Evolutionary conservation across 2,329 filamentous ascomycete genomes (phyloP).

Genomic region (Ophiocordyceps unilateralis): DNA sequence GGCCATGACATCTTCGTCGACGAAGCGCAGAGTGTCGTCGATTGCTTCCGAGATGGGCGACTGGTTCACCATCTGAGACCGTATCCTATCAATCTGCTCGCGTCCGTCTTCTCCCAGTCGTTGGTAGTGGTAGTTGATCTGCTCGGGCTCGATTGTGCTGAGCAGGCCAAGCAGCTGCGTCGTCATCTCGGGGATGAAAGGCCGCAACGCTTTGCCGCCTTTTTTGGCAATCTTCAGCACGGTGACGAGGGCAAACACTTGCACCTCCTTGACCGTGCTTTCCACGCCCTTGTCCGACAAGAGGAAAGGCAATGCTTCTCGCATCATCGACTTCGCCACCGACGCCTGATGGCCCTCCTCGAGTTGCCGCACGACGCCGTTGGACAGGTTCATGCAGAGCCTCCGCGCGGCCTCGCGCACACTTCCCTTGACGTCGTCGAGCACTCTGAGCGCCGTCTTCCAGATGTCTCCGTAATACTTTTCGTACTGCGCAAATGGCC

Average conservation of each 20-base stretch:
- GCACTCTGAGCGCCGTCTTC: conserved; percentile 69
- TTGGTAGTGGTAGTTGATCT: conserved; percentile 83
- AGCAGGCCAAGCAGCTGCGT: conserved; percentile 66
- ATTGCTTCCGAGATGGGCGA: conserved; percentile 89
- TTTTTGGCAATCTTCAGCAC: conserved; percentile 83
- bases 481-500: conserved; percentile 61
- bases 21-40: conserved; percentile 68
- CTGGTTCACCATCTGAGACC: conserved; percentile 63
- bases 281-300: conserved; percentile 80
- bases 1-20: conserved; percentile 64
- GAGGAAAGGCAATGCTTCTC: conserved; percentile 77
- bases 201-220: conserved; percentile 58
- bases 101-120: conserved; percentile 75
- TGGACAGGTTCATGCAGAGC: conserved; percentile 70
- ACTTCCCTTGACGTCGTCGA: conserved; percentile 90
- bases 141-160: conserved; percentile 76
- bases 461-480: conserved; percentile 75
- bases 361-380: conserved; percentile 68
- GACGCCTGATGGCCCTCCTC: conserved; percentile 59
- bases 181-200: conserved; percentile 68
- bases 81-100: conserved; percentile 77
- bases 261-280: conserved; percentile 74
- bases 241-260: conserved; percentile 65
- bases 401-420: conserved; percentile 68
- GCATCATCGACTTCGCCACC: conserved; percentile 62